Evolutionary conservation across 805 yeast species (phyloP), one percentile per base, ranked within the genome.

Genomic region (Lipomyces kockii): DNA sequence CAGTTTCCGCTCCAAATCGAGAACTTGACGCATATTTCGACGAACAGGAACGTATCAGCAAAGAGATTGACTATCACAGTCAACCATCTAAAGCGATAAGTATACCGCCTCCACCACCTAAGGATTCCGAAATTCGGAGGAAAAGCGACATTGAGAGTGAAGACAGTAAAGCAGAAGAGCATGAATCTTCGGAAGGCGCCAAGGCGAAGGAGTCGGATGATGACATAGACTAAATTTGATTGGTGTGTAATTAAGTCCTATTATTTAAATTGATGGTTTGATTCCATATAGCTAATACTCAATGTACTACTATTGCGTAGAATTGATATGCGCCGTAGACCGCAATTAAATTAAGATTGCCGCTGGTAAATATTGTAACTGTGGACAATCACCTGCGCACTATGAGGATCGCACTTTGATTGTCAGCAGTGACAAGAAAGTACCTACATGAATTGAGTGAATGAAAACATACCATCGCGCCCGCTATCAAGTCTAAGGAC

Each of bases 91-190:
- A 12, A n/a, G 60, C 22, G 6, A 60, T 35, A 5, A 32, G 14
- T 35, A 43, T 22, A 25, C 60, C 58, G 20, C 71, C 66, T 20
- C 72, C 72, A 17, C 71, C 71, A 20, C 72, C 72, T 7, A 69
- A 63, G 62, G 72, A 69, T 34, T 69, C 72, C 34, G 71, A 69
- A 43, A 54, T 68, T 27, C 52, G 51, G 20, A 49, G 57, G 66
- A 60, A 57, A 59, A 60, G 67, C 60, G 49, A 6, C 22, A 32
- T 5, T 39, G 68, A 64, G 62, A 54, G 35, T 25, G 54, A 58
- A n/a, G 60, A 12, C 17, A 25, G 9, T 11, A 34, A 62, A 17
- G 11, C 17, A 14, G 43, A 34, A 29, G 39, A 57, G 20, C 22
- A 56, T 3, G 64, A 61, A 29, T 7, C 20, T 43, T 43, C 49